Evolutionary conservation across 805 yeast genomes (phyloP).

Genomic region (Suhomyces kilbournensis): DNA sequence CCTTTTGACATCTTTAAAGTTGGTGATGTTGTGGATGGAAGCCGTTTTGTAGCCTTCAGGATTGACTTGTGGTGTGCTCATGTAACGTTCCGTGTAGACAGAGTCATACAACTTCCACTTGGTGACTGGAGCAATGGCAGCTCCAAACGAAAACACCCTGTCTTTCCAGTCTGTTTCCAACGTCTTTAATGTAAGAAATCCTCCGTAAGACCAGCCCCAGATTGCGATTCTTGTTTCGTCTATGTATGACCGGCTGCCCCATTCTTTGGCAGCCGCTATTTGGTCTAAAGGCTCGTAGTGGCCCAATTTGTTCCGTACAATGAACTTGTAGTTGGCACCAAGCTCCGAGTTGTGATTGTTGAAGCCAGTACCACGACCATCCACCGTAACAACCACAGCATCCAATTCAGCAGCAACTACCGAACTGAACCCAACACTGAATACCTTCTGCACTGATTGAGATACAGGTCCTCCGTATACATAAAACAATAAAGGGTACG

Average conservation of each 20-base stretch:
- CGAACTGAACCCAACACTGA: conserved; percentile 62
- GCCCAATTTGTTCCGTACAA: conserved; percentile 82
- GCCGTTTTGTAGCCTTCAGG: conserved; percentile 46
- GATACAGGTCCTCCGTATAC: conserved; percentile 97
- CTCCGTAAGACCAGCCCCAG: conserved; percentile 93
- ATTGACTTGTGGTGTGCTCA: conserved; percentile 55
- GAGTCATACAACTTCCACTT: conserved; percentile 75
- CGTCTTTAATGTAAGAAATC: conserved; percentile 71
- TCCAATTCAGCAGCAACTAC: conserved; percentile 73
- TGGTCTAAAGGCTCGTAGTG: conserved; percentile 83
- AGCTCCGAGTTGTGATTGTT: conserved; percentile 56
- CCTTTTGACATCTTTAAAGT: conserved; percentile 49
- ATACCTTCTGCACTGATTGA: conserved; percentile 69
- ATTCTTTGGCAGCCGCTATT: conserved; percentile 74
- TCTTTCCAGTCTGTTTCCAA: conserved; percentile 62
- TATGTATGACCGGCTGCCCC: conserved; percentile 62
- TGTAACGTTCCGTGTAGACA: conserved; percentile 74
- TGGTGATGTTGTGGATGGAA: conserved; percentile 41
- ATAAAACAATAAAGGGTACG: conserved; percentile 84
- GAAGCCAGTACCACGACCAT: conserved; percentile 95
- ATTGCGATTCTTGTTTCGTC: conserved; percentile 58
- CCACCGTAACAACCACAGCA: conserved; percentile 90
- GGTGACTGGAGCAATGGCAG: conserved; percentile 85
- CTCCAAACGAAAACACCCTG: conserved; percentile 62
- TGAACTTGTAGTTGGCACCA: conserved; percentile 57